A percentile compares a stretch with the other conserved stretches of the same genome.
Conservation (phyloP, 2,329 filamentous ascomycete species). For the Beauveria varroae region DNA sequence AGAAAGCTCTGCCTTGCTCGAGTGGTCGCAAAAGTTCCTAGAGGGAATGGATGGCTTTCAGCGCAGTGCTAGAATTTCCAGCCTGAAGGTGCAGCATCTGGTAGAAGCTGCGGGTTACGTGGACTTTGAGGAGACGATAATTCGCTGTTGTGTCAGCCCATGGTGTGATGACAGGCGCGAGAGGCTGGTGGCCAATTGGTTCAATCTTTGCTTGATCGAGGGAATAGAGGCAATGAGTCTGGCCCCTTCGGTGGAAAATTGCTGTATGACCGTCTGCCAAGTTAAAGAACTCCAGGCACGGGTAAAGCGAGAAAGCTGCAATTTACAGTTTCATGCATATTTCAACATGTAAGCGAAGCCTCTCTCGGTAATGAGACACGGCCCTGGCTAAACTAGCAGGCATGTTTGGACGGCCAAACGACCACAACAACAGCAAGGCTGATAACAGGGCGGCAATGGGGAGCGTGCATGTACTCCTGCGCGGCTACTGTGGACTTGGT, state of each 20-base stretch:
- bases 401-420: too few species aligned
- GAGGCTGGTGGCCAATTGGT: slow-evolving; percentile 70
- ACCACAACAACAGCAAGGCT: too few species aligned
- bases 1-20: slow-evolving; percentile 46
- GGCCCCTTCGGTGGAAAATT: slow-evolving; percentile 56
- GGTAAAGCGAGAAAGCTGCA: slow-evolving; percentile 31
- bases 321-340: slow-evolving; percentile 61
- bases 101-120: slow-evolving; percentile 69
- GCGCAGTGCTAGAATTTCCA: slow-evolving; percentile 55
- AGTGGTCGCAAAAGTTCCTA: slow-evolving; percentile 64
- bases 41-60: slow-evolving; percentile 59
- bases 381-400: too few species aligned
- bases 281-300: slow-evolving; percentile 60
- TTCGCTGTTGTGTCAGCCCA: slow-evolving; percentile 64
- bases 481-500: too few species aligned
- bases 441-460: too few species aligned
- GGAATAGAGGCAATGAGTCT: slow-evolving; percentile 66
- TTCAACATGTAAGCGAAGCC: slow-evolving; percentile 61
- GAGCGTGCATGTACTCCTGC: too few species aligned
- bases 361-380: too few species aligned
- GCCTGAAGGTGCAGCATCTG: slow-evolving; percentile 43
- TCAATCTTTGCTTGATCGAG: slow-evolving; percentile 68
- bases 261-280: slow-evolving; percentile 46
- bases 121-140: slow-evolving; percentile 64
- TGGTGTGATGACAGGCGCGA: slow-evolving; percentile 60